Evolutionary conservation across 441 rosid species (phyloP), one percentile per base, ranked within the genome.

Genomic region (Erodium texanum): DNA sequence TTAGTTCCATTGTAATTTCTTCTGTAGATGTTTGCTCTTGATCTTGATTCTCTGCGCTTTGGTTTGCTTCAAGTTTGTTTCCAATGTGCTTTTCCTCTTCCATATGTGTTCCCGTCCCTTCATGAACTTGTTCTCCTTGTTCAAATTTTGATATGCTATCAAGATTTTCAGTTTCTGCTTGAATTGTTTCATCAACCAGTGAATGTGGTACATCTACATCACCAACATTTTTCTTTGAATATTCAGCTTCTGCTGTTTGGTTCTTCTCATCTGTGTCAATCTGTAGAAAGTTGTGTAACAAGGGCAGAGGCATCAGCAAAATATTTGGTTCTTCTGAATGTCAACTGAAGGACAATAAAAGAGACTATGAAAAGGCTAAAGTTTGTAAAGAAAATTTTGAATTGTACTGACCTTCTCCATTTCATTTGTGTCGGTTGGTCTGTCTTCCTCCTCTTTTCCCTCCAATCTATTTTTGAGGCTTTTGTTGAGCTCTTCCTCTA

Each of bases 101-200:
- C 19, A 2, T 23, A 4, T 65, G 64, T 19, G 65, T 65, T 66
- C 29, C 69, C 14, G 62, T 43, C 65, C 22, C 75, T 69, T 80
- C 78, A 68, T 74, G 29, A 59, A 41, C 54, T 62, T 66, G 72
- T 65, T 76, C 82, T 69, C 74, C 54, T 48, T 18, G 27, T 73
- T 76, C 74, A 48, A 27, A 19, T n/a, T 74, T 59, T 32, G 74
- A 66, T 66, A 63, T 66, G 29, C 64, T 8, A 5, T 50, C 43
- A 45, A 48, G 66, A 36, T 71, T 67, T 68, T 66, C 34, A 0
- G 19, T 16, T 67, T 73, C 67, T 45, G 24, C 22, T 65, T 64
- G 64, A 38, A n/a, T 29, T 16, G 71, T 71, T 70, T 68, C 75
- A 68, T 78, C 62, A 48, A 1, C 12, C 64, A 66, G 43, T 20